Evolutionary conservation across 768 basidiomycete genomes (phyloP), one percentile per base, ranked within the genome.

Genomic region (Lactarius pseudohatsudake): DNA sequence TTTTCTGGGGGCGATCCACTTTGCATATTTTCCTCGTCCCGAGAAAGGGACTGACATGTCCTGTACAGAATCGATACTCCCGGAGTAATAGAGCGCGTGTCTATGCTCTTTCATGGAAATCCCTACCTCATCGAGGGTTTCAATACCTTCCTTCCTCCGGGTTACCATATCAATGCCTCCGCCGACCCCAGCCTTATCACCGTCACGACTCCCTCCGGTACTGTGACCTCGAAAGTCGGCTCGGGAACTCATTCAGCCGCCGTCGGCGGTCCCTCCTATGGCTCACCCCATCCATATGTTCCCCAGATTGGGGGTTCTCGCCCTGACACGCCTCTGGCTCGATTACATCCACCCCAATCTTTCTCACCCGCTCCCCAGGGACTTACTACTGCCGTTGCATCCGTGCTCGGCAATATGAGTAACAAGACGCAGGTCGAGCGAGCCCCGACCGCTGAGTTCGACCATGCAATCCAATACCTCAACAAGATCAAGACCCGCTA

Each of bases 401-500:
- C 65, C 45, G 68, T 71, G 22, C 65, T 69, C 36, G 69, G 65
- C 55, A 71, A 69, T 60, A 70, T 64, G 71, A 47, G 64, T 50
- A 79, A 80, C 68, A 81, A 79, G 71, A 80, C 81, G 50, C 75
- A 80, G 18, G 77, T 81, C 45, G 85, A 86, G 69, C 78, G 79
- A 68, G 84, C 84, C 62, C 81, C 84, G 15, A 75, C 82, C 13
- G 84, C 81, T 66, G 89, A 98, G 74, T 97, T 94, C 79, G 89
- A 91, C 76, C 90, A 96, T 72, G 97, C 97, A 16, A 98, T 98
- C 69, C 88, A 94, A 72, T 99, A 96, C 76, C 88, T 99, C 72
- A 98, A 97, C 84, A 96, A 96, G 81, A 98, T 99, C 81, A 98
- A 98, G 79, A 88, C 87, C 20, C 88, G 95, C 26, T 98, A 90